phyloP scores from a whole-genome alignment of 2,329 filamentous ascomycete species.

The Aspergillus sp. region DNA sequence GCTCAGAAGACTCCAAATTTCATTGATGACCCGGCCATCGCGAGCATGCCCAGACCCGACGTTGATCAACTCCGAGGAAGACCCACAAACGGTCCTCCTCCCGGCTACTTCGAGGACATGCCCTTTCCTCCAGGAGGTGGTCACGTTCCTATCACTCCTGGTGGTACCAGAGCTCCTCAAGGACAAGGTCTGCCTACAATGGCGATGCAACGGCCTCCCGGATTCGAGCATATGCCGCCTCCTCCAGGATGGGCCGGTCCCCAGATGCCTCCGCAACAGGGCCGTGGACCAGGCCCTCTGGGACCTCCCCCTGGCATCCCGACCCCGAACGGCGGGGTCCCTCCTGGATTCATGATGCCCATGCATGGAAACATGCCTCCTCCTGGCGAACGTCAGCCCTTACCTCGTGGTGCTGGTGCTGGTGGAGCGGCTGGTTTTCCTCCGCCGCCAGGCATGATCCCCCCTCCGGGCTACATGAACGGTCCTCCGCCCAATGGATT shows the following conservation, averaged over 20 bases:
- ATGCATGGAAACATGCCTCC: conserved; percentile 35
- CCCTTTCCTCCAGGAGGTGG: conserved; percentile 34
- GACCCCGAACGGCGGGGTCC: conserved; percentile 35
- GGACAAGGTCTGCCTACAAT: conserved; percentile 33
- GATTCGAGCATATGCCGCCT: conserved; percentile 41
- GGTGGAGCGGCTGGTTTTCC: conserved; percentile 28
- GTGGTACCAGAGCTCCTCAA: conserved; percentile 33
- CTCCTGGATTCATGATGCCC: conserved; percentile 38
- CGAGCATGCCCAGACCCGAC: conserved; percentile 42
- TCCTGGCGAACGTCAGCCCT: conserved; percentile 35
- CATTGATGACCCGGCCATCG: conserved; percentile 45
- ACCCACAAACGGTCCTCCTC: conserved; percentile 36
- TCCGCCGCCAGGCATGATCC: conserved; percentile 45
- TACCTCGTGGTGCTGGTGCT: conserved; percentile 35
- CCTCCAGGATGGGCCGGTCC: conserved; percentile 40
- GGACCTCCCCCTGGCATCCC: conserved; percentile 41
- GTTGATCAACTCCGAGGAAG: conserved; percentile 37
- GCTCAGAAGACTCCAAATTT: conserved; percentile 37
- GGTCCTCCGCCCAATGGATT: conserved; percentile 40
- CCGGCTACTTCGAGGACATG: conserved; percentile 43
- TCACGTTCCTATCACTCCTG: conserved; percentile 35
- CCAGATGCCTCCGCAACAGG: conserved; percentile 35
- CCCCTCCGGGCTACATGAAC: conserved; percentile 46
- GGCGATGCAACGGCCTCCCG: conserved; percentile 45
- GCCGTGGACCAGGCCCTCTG: conserved; percentile 31